phyloP scores from a whole-genome alignment of 495 filamentous ascomycete species.

The Talaromyces thailandensis region DNA sequence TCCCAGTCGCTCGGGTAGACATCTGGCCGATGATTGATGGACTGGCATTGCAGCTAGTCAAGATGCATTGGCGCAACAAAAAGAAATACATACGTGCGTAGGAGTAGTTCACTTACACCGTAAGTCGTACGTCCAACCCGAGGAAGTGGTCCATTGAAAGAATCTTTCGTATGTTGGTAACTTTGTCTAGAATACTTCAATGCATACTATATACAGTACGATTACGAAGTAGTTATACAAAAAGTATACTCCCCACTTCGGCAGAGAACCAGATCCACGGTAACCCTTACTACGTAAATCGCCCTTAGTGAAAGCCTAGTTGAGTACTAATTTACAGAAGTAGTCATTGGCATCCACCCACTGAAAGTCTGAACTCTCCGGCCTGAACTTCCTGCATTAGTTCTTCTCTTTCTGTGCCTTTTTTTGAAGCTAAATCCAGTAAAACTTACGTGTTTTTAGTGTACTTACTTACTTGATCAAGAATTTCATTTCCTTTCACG shows the following conservation, averaged over 20 bases:
- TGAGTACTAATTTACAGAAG: too few relatives aligned
- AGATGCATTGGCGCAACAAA: not conserved
- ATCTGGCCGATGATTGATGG: not conserved
- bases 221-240: too few relatives aligned
- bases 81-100: too few relatives aligned
- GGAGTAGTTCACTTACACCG: too few relatives aligned
- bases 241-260: not conserved
- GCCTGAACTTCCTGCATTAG: not conserved
- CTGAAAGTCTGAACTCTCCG: not conserved
- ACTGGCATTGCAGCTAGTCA: not conserved
- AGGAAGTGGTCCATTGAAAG: not conserved
- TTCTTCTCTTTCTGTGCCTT: not conserved
- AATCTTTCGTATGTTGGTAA: not conserved
- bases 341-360: too few relatives aligned
- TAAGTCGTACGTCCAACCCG: not conserved
- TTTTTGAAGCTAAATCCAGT: not conserved
- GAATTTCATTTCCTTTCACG: not conserved
- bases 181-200: too few relatives aligned
- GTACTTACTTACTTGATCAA: not conserved
- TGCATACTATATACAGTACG: too few relatives aligned
- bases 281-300: not conserved
- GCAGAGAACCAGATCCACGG: conserved; percentile 5
- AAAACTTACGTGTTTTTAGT: not conserved
- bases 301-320: not conserved
- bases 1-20: conserved; percentile 3